These are phyloP conservation scores for Hibiscus tridactylites DNA, from an alignment of 345 rosid genomes.

Conservation along the genomic window DNA sequence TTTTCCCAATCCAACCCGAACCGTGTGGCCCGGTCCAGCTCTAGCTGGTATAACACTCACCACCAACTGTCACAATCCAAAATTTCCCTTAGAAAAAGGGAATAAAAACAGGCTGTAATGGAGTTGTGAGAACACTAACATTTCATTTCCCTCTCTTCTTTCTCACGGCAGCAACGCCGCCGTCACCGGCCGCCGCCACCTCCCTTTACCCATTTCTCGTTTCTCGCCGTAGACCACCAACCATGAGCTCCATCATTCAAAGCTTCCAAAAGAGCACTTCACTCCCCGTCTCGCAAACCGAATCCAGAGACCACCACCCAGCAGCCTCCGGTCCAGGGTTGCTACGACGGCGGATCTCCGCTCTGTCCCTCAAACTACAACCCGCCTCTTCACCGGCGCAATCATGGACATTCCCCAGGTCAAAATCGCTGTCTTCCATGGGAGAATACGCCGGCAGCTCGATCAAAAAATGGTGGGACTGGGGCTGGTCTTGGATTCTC, in stretches of 20 bases:
- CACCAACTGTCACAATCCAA: constrained; percentile 14
- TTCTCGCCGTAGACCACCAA: neutral
- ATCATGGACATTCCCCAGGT: constrained; percentile 49
- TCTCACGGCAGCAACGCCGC: neutral
- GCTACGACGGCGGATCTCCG: constrained; percentile 63
- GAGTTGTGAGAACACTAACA: constrained; percentile 36
- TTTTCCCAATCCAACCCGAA: neutral
- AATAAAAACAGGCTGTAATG: constrained; percentile 42
- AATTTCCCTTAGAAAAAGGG: neutral
- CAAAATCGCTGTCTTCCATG: constrained; percentile 60
- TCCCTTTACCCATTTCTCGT: neutral
- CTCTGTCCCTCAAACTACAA: constrained; percentile 51
- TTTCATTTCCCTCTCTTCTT: constrained; percentile 6
- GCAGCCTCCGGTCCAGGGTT: constrained; percentile 6
- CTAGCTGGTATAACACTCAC: neutral
- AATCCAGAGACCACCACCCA: constrained; percentile 10
- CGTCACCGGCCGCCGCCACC: neutral
- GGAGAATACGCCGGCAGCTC: constrained; percentile 52
- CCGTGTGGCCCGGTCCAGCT: neutral
- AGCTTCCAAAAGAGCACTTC: constrained; percentile 39
- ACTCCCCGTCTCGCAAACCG: constrained; percentile 50
- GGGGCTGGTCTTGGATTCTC: constrained; percentile 85
- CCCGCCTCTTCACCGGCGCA: constrained; percentile 27
- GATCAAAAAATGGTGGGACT: constrained; percentile 76
- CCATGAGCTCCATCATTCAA: constrained; percentile 60